phyloP scores from a whole-genome alignment of 352 stramenopile genomes.

The Peronospora belbahrii region DNA sequence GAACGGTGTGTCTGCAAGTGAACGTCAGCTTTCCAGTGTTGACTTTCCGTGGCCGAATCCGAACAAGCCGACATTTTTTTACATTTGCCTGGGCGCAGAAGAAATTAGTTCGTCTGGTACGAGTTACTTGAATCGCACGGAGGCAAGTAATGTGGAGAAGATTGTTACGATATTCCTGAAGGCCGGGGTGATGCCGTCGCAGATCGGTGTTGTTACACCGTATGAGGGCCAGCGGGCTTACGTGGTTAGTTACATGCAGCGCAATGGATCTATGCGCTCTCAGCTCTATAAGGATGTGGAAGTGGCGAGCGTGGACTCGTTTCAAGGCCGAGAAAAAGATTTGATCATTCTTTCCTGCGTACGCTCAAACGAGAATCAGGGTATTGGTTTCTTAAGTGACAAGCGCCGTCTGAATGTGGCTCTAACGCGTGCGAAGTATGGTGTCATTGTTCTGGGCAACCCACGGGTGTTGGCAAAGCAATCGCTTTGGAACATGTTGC shows the following conservation, averaged over 20 bases:
- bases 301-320: conserved; percentile 98
- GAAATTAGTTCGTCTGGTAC: conserved; percentile 97
- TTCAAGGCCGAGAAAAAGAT: conserved; percentile 99
- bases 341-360: conserved; percentile 98
- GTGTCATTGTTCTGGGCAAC: conserved; percentile 98
- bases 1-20: conserved; percentile 95
- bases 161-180: conserved; percentile 96
- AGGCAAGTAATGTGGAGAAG: conserved; percentile 97
- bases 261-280: conserved; percentile 89
- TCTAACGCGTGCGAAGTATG: conserved; percentile 96
- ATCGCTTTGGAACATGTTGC: conserved; percentile 92
- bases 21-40: conserved; percentile 82
- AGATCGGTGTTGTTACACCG: conserved; percentile 96
- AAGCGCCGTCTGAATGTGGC: conserved; percentile 97
- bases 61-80: conserved; percentile 98
- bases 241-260: conserved; percentile 96
- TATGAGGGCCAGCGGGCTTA: conserved; percentile 98
- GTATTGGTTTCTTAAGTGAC: conserved; percentile 98
- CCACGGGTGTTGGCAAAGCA: conserved; percentile 96
- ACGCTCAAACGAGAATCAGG: conserved; percentile 97
- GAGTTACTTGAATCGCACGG: conserved; percentile 97
- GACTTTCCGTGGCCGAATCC: conserved; percentile 97
- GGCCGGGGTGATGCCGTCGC: conserved; percentile 80
- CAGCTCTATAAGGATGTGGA: conserved; percentile 97
- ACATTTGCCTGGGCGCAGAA: conserved; percentile 93